Evolutionary conservation across 257 asterid species (phyloP).

Genomic region (Craterostigma plantagineum): DNA sequence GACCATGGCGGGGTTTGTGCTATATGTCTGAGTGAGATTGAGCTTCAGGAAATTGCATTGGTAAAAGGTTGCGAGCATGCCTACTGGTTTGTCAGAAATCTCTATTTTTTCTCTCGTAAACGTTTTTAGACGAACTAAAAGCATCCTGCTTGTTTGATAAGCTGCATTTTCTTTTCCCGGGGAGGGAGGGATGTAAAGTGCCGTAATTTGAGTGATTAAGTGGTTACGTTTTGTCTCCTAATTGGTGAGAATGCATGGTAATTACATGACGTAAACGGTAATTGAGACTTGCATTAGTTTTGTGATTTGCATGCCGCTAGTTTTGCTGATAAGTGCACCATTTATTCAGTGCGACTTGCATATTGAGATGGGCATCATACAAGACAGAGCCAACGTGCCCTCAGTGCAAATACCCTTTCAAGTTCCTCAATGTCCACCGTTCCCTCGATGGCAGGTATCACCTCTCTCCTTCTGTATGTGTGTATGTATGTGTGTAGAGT

Average conservation of each 20-base stretch:
- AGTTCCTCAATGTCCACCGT: conserved; percentile 63
- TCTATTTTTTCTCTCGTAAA: too few relatives aligned
- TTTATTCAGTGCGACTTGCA: conserved; percentile 59
- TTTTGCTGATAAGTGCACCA: conserved; percentile 5
- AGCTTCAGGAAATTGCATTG: conserved; percentile 75
- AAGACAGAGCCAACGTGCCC: conserved; percentile 78
- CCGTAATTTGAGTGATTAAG: too few relatives aligned
- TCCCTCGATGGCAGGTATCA: conserved; percentile 96
- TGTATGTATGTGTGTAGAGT: too few relatives aligned
- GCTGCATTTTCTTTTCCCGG: too few relatives aligned
- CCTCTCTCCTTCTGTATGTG: too few relatives aligned
- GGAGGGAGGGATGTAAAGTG: too few relatives aligned
- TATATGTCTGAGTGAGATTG: conserved; percentile 57
- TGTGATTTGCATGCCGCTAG: conserved; percentile 2
- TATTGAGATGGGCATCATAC: conserved; percentile 82
- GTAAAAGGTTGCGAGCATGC: conserved; percentile 99
- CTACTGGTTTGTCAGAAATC: conserved; percentile 63
- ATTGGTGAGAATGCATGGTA: too few relatives aligned
- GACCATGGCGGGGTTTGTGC: conserved; percentile 59
- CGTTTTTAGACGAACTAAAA: too few relatives aligned
- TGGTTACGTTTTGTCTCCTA: too few relatives aligned
- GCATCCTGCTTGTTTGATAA: too few relatives aligned
- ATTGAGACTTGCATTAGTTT: background rate
- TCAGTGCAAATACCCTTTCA: conserved; percentile 69
- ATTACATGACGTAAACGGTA: too few relatives aligned